These are phyloP conservation scores for Fusarium sp. DNA, from an alignment of 2,329 filamentous ascomycete species.

Conservation along the genomic window DNA sequence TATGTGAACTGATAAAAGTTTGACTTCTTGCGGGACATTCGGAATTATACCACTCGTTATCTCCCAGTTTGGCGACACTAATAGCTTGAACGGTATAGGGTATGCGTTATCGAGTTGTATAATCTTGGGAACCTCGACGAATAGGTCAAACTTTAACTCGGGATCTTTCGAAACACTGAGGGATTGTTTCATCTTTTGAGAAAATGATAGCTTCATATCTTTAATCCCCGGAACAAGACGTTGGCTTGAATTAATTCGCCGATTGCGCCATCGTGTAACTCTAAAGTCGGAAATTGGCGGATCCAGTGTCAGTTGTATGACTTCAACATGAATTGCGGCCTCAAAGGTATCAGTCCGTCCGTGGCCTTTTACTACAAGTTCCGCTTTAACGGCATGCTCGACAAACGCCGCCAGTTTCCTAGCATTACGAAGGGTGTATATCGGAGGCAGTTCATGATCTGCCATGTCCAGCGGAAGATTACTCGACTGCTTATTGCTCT, in stretches of 20 bases:
- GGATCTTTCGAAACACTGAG: constrained; percentile 51
- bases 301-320: constrained; percentile 11
- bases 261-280: neutral
- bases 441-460: constrained; percentile 5
- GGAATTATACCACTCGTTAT: constrained; percentile 28
- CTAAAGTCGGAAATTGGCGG: constrained; percentile 36
- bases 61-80: constrained; percentile 9
- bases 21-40: constrained; percentile 19
- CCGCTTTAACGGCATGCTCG: constrained; percentile 51
- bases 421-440: neutral
- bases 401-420: constrained; percentile 1
- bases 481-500: neutral
- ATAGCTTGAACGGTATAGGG: constrained; percentile 38
- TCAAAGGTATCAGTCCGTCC: neutral
- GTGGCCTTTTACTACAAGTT: constrained; percentile 24
- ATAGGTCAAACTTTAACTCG: constrained; percentile 39
- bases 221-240: constrained; percentile 49
- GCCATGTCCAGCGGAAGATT: neutral
- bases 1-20: constrained; percentile 16
- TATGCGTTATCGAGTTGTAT: constrained; percentile 47
- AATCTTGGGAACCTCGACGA: constrained; percentile 41
- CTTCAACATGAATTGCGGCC: constrained; percentile 40
- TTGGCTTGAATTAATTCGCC: constrained; percentile 22
- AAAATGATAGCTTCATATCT: constrained; percentile 43
- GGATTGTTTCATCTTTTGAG: constrained; percentile 48